These are phyloP conservation scores for Auxenochlorella pyrenoidosa DNA, from an alignment of 139 green algal species.

Conservation along the genomic window DNA sequence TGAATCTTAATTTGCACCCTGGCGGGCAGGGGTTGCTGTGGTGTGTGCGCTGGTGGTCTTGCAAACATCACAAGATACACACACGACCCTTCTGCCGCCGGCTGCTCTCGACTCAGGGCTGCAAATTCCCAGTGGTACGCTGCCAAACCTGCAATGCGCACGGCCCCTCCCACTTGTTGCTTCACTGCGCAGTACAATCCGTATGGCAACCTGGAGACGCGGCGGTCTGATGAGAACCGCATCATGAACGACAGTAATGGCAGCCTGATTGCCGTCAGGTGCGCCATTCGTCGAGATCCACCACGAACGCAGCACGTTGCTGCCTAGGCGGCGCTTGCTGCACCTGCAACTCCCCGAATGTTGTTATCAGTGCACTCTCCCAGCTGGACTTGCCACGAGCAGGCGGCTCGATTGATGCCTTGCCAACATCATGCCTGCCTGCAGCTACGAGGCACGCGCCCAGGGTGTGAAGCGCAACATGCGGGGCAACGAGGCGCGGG, in stretches of 20 bases:
- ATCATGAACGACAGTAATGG: slow-evolving; percentile 68
- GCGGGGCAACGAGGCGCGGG: slow-evolving; percentile 68
- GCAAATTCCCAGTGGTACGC: background rate
- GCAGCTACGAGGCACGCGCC: slow-evolving; percentile 25
- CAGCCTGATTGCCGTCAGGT: slow-evolving; percentile 81
- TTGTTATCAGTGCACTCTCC: background rate
- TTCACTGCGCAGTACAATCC: slow-evolving; percentile 72
- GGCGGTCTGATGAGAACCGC: slow-evolving; percentile 50
- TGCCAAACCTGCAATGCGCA: background rate
- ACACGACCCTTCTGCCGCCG: too few relatives aligned
- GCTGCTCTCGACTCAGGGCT: too few relatives aligned
- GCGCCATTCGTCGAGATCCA: slow-evolving; percentile 42
- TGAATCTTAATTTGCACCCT: too few relatives aligned
- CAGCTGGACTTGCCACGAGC: too few relatives aligned
- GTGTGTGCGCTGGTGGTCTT: too few relatives aligned
- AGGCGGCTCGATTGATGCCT: background rate
- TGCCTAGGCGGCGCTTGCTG: background rate
- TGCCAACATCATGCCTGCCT: background rate
- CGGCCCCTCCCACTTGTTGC: background rate
- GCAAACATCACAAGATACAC: too few relatives aligned
- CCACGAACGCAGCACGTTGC: background rate
- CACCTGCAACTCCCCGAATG: background rate
- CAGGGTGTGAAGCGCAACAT: slow-evolving; percentile 82
- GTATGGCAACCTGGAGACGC: slow-evolving; percentile 48
- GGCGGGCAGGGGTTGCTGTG: too few relatives aligned